These are phyloP conservation scores for Pythium monospermum DNA, from an alignment of 352 stramenopile genomes.

Conservation along the genomic window DNA sequence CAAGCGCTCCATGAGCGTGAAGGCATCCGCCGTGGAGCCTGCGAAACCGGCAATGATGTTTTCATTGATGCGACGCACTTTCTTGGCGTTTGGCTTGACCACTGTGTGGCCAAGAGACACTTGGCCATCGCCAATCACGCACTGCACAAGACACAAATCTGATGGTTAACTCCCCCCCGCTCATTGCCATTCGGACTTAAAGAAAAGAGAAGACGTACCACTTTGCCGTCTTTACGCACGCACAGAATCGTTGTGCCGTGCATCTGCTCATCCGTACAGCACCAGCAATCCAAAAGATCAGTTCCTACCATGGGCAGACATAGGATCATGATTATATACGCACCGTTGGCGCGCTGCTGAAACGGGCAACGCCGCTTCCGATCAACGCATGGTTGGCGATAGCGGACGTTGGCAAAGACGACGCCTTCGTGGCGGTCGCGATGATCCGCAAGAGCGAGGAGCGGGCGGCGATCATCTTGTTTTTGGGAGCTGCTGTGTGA, in stretches of 20 bases:
- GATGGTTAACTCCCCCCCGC: too few relatives aligned
- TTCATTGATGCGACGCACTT: slow-evolving; percentile 94
- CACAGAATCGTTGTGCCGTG: slow-evolving; percentile 98
- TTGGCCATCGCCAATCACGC: slow-evolving; percentile 97
- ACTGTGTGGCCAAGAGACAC: slow-evolving; percentile 94
- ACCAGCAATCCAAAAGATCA: not conserved
- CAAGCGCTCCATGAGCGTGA: slow-evolving; percentile 97
- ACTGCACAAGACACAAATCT: too few relatives aligned
- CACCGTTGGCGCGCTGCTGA: slow-evolving; percentile 57
- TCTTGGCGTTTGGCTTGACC: slow-evolving; percentile 98
- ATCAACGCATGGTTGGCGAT: slow-evolving; percentile 15
- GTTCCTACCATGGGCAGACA: not conserved
- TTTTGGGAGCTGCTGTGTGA: slow-evolving; percentile 1
- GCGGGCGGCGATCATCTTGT: slow-evolving; percentile 45
- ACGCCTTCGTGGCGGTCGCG: slow-evolving; percentile 22
- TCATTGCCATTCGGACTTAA: too few relatives aligned
- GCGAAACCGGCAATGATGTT: slow-evolving; percentile 97
- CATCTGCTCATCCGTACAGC: slow-evolving; percentile 44
- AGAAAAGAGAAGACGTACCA: slow-evolving; percentile 63
- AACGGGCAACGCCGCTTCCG: slow-evolving; percentile 26
- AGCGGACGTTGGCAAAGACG: slow-evolving; percentile 12
- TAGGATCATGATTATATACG: not conserved
- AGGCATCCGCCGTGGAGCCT: slow-evolving; percentile 96
- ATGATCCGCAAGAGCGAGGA: slow-evolving; percentile 33
- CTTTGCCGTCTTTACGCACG: slow-evolving; percentile 96